A percentile compares a stretch with the other conserved stretches of the same genome.
phyloP scores from a whole-genome alignment of 495 filamentous ascomycete species.

The Penicillium flavigenum region DNA sequence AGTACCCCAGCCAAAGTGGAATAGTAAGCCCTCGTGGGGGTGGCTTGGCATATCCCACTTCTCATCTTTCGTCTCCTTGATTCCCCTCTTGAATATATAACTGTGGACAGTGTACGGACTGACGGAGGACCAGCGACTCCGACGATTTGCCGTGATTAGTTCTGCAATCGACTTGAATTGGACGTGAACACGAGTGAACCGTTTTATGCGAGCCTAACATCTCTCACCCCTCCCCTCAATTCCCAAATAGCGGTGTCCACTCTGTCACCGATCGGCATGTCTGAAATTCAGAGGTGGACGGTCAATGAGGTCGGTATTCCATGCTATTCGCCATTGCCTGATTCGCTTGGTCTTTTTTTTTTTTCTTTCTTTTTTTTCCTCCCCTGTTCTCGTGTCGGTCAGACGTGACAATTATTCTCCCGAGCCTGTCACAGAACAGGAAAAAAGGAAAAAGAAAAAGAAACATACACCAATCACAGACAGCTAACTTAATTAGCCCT shows the following conservation, averaged over 20 bases:
- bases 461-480: slow-evolving; percentile 19
- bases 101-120: background rate
- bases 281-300: slow-evolving; percentile 43
- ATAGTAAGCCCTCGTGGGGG: slow-evolving; percentile 3
- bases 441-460: background rate
- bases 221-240: slow-evolving; percentile 4
- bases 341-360: slow-evolving; percentile 10
- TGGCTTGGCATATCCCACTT: slow-evolving; percentile 17
- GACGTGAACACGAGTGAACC: slow-evolving; percentile 10
- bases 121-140: background rate
- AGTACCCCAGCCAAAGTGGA: background rate
- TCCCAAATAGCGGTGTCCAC: slow-evolving; percentile 26
- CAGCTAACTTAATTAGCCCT: slow-evolving; percentile 55
- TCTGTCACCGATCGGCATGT: slow-evolving; percentile 30
- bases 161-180: slow-evolving; percentile 21
- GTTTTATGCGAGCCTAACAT: slow-evolving; percentile 5
- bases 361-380: background rate
- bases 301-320: slow-evolving; percentile 39
- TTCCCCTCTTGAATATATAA: background rate
- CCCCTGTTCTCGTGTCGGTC: slow-evolving; percentile 23
- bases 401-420: slow-evolving; percentile 5
- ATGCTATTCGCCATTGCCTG: slow-evolving; percentile 12
- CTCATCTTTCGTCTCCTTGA: background rate
- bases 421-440: slow-evolving; percentile 2
- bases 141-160: background rate